A percentile compares a stretch with the other conserved stretches of the same genome.
These are phyloP conservation scores for Ceratobasidium sp. DNA, from an alignment of 1,284 basidiomycete species.

Conservation along the genomic window DNA sequence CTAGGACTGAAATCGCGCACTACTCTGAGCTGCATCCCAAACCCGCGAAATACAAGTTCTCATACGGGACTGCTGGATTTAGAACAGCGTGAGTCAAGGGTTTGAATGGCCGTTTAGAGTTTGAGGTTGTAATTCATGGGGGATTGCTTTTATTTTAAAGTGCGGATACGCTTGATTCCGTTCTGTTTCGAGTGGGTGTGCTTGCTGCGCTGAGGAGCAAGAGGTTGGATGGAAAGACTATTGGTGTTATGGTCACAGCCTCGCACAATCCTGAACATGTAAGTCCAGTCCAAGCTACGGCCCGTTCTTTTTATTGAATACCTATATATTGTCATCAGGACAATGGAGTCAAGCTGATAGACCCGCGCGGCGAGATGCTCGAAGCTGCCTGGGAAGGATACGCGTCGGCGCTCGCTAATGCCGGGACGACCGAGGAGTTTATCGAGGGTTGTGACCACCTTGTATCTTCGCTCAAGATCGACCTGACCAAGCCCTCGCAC, in stretches of 20 bases:
- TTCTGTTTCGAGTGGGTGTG: conserved; percentile 92
- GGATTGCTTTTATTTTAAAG: conserved; percentile 62
- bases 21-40: conserved; percentile 67
- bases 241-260: conserved; percentile 99
- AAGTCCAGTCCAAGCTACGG: conserved; percentile 49
- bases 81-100: conserved; percentile 79
- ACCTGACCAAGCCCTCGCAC: conserved; percentile 78
- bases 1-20: conserved; percentile 29
- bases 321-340: conserved; percentile 83
- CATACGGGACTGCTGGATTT: conserved; percentile 97
- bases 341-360: conserved; percentile 98
- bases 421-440: conserved; percentile 76
- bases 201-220: conserved; percentile 92
- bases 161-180: conserved; percentile 85
- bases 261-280: conserved; percentile 98
- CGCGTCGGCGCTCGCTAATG: conserved; percentile 92
- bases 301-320: background rate
- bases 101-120: background rate
- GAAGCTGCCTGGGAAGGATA: conserved; percentile 92
- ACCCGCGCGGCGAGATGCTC: conserved; percentile 99
- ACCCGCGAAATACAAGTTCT: conserved; percentile 70
- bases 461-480: conserved; percentile 76
- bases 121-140: conserved; percentile 39
- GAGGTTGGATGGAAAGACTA: conserved; percentile 86
- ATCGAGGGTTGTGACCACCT: conserved; percentile 73